Conservation (phyloP, 2,329 filamentous ascomycete species). For the Penicillium sp. region DNA sequence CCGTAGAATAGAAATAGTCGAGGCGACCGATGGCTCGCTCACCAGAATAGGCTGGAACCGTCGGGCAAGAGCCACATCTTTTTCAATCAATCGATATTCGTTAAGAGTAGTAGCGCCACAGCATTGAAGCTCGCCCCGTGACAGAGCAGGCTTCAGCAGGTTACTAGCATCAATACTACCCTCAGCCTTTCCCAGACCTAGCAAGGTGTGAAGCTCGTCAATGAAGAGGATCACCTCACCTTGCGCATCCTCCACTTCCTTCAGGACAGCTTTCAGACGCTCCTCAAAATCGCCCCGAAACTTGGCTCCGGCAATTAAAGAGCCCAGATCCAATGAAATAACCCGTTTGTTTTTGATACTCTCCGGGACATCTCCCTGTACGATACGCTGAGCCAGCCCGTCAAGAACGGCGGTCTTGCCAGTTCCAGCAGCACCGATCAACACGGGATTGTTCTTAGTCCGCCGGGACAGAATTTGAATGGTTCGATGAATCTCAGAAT, state of each 20-base stretch:
- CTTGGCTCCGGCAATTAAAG: constrained; percentile 91
- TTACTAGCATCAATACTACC: constrained; percentile 97
- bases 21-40: constrained; percentile 84
- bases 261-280: constrained; percentile 82
- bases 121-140: constrained; percentile 88
- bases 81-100: constrained; percentile 92
- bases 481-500: constrained; percentile 85
- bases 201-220: constrained; percentile 86
- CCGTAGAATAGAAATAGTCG: constrained; percentile 91
- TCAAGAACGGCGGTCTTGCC: constrained; percentile 94
- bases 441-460: constrained; percentile 92
- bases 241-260: constrained; percentile 84
- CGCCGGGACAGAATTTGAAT: constrained; percentile 90
- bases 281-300: constrained; percentile 97
- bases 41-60: constrained; percentile 93
- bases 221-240: constrained; percentile 92
- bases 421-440: constrained; percentile 88
- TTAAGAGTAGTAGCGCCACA: constrained; percentile 90
- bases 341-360: constrained; percentile 94
- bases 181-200: constrained; percentile 91
- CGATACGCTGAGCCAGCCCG: constrained; percentile 83
- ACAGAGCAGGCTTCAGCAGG: constrained; percentile 87
- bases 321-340: constrained; percentile 81
- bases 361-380: constrained; percentile 89
- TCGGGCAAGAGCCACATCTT: constrained; percentile 87